phyloP scores from a whole-genome alignment of 208 protist species.

The Porcisia deanei region DNA sequence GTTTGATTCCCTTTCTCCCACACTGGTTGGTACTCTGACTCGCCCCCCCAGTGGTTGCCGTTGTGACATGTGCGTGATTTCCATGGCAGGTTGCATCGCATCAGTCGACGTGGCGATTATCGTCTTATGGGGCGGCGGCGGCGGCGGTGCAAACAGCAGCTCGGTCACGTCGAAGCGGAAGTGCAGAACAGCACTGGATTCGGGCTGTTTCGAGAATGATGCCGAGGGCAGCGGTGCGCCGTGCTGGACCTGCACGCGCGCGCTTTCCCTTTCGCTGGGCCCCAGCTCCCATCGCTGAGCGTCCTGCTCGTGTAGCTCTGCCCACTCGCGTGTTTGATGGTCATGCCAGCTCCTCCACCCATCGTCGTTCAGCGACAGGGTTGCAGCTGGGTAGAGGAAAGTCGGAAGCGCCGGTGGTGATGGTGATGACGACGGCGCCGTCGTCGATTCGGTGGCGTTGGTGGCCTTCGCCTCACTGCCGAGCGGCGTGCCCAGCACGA shows the following conservation, averaged over 20 bases:
- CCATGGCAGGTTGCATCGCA: neutral
- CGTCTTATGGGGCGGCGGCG: slow-evolving; percentile 8
- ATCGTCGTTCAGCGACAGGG: slow-evolving; percentile 27
- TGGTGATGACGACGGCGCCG: too few species aligned
- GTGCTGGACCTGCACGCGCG: neutral
- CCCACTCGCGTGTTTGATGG: slow-evolving; percentile 25
- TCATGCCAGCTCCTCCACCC: slow-evolving; percentile 30
- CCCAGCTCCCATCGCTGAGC: neutral
- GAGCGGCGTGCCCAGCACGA: neutral
- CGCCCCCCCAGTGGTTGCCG: neutral
- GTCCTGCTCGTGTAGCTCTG: neutral
- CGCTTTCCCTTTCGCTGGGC: neutral
- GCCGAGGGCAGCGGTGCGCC: neutral
- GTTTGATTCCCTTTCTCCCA: neutral
- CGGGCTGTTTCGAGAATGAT: neutral
- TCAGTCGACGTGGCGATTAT: neutral
- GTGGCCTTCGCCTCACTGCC: neutral
- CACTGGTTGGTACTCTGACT: neutral
- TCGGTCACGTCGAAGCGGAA: slow-evolving; percentile 31
- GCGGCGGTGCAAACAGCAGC: slow-evolving; percentile 24
- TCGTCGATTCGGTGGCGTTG: neutral
- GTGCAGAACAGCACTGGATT: slow-evolving; percentile 27
- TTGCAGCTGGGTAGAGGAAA: slow-evolving; percentile 27
- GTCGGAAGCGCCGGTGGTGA: neutral
- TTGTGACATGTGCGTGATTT: neutral